phyloP scores from a whole-genome alignment of 768 basidiomycete species.

The button mushroom (Agaricus bisporus) region DNA sequence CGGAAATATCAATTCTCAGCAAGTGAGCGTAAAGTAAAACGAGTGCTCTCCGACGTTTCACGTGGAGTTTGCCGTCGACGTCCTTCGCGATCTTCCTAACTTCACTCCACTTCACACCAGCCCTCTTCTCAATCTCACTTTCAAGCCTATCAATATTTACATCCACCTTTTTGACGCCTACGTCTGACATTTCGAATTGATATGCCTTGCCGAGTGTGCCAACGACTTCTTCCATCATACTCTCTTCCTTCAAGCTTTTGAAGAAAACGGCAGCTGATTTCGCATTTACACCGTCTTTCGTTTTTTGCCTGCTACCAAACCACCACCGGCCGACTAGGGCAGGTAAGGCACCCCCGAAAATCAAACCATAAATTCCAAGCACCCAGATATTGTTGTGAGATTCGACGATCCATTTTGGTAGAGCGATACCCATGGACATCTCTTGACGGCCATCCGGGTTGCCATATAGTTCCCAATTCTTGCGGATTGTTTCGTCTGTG shows the following conservation, averaged over 20 bases:
- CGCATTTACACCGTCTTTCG: conserved; percentile 86
- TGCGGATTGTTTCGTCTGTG: conserved; percentile 87
- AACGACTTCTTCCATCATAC: conserved; percentile 66
- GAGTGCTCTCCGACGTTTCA: conserved; percentile 48
- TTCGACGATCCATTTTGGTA: conserved; percentile 92
- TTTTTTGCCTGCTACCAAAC: conserved; percentile 86
- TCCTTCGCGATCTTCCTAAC: conserved; percentile 36
- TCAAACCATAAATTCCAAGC: conserved; percentile 75
- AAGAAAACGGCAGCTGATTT: conserved; percentile 84
- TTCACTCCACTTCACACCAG: conserved; percentile 50
- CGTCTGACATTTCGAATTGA: conserved; percentile 44
- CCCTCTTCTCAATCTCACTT: conserved; percentile 38
- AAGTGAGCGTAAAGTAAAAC: conserved; percentile 83
- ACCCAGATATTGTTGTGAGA: conserved; percentile 90
- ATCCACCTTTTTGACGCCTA: conserved; percentile 16
- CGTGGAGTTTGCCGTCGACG: conserved; percentile 28
- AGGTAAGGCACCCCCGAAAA: conserved; percentile 87
- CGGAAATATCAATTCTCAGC: conserved; percentile 55
- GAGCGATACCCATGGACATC: conserved; percentile 88
- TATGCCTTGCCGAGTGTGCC: conserved; percentile 63
- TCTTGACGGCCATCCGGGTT: conserved; percentile 98
- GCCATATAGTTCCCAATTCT: conserved; percentile 84
- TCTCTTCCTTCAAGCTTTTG: conserved; percentile 78
- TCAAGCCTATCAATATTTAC: conserved; percentile 47
- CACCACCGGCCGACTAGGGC: conserved; percentile 92